A percentile compares a stretch with the other conserved stretches of the same genome.
Conservation (phyloP, 768 basidiomycete genomes). For the Hygrophorus russula region DNA sequence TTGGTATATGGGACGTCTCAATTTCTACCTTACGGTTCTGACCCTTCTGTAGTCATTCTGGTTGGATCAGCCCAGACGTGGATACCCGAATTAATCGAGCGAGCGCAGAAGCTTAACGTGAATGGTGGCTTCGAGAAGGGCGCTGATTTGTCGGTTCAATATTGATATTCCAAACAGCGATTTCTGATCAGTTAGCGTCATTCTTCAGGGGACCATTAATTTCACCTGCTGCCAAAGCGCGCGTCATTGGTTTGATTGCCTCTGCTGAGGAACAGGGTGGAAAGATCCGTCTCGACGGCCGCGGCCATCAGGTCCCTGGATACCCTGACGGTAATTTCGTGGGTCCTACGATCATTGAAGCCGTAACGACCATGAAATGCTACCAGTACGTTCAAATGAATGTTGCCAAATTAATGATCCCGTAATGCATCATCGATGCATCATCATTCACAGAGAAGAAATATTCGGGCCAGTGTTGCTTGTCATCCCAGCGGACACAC, state of each 20-base stretch:
- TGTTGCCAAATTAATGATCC: neutral
- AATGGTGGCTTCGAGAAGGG: conserved; percentile 85
- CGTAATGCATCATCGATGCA: too few relatives aligned
- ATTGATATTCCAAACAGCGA: neutral
- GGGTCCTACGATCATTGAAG: conserved; percentile 85
- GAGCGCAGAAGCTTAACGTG: conserved; percentile 70
- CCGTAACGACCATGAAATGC: conserved; percentile 70
- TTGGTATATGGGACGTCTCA: conserved; percentile 35
- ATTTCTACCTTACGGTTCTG: conserved; percentile 11
- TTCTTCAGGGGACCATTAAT: conserved; percentile 59
- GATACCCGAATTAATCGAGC: conserved; percentile 79
- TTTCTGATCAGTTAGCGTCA: conserved; percentile 2
- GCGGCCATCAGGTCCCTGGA: conserved; percentile 49
- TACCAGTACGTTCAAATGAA: conserved; percentile 54
- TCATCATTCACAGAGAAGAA: conserved; percentile 55
- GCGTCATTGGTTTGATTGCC: conserved; percentile 64
- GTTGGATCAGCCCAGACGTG: conserved; percentile 74
- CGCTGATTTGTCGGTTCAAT: conserved; percentile 56
- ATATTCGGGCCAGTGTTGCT: conserved; percentile 91
- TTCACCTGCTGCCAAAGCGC: conserved; percentile 70
- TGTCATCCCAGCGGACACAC: conserved; percentile 64
- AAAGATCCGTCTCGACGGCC: conserved; percentile 78
- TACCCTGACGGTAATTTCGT: conserved; percentile 92
- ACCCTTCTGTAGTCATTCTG: conserved; percentile 41
- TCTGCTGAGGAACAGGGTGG: conserved; percentile 77